Percentiles rank a stretch among this genome's conserved stretches.
Evolutionary conservation across 2,329 filamentous ascomycete genomes (phyloP).

Genomic region (Sporothrix pseudoabietina): DNA sequence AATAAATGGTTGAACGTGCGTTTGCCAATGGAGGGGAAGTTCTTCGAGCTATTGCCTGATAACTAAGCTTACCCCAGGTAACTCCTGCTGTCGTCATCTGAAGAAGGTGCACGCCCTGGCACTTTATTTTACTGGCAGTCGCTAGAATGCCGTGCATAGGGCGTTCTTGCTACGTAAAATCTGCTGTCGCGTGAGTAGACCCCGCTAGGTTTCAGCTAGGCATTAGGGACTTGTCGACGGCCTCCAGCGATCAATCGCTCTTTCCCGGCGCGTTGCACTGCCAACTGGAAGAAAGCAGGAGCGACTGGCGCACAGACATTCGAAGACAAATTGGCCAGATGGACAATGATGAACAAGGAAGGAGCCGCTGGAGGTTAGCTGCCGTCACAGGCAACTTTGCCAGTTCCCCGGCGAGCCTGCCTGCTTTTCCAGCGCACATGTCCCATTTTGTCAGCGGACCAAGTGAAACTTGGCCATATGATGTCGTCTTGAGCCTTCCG

Average conservation of each 20-base stretch:
- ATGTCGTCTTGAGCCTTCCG: conserved; percentile 26
- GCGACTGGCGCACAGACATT: background rate
- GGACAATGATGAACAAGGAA: background rate
- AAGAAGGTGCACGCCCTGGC: background rate
- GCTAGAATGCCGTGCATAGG: background rate
- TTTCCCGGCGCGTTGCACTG: conserved; percentile 27
- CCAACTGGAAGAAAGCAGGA: conserved; percentile 25
- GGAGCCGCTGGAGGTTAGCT: background rate
- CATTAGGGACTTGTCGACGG: background rate
- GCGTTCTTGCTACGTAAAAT: background rate
- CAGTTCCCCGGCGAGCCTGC: background rate
- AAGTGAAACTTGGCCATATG: conserved; percentile 30
- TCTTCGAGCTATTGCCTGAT: background rate
- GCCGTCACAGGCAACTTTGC: conserved; percentile 14
- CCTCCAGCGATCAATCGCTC: conserved; percentile 9
- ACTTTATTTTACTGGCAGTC: background rate
- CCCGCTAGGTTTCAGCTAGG: background rate
- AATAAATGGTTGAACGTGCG: background rate
- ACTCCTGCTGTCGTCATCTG: conserved; percentile 26
- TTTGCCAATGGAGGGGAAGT: conserved; percentile 20
- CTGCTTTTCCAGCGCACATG: background rate
- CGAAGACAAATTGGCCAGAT: conserved; percentile 3
- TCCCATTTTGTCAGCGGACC: conserved; percentile 22
- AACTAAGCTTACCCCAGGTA: conserved; percentile 22
- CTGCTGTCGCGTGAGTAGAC: background rate